phyloP scores from a whole-genome alignment of 2,329 filamentous ascomycete species.

The Paecilomyces formosus region DNA sequence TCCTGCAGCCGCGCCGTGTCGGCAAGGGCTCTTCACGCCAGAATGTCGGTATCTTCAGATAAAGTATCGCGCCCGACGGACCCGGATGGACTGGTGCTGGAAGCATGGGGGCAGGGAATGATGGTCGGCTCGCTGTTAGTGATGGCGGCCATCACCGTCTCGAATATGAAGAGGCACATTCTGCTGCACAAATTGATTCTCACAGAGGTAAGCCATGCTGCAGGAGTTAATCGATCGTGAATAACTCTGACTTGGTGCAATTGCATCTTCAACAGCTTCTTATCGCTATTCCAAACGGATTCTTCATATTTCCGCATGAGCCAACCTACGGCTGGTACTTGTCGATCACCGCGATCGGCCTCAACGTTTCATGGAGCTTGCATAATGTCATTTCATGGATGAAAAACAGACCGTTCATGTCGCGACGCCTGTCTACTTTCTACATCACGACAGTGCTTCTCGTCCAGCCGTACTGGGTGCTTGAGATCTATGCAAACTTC shows the following conservation, averaged over 20 bases:
- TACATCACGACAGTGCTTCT: constrained; percentile 54
- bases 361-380: constrained; percentile 57
- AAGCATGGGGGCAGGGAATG: constrained; percentile 43
- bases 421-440: constrained; percentile 41
- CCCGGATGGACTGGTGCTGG: constrained; percentile 31
- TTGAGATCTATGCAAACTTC: constrained; percentile 60
- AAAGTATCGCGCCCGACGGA: constrained; percentile 10
- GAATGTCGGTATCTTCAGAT: background rate
- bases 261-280: constrained; percentile 36
- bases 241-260: constrained; percentile 2
- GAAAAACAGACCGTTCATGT: constrained; percentile 56
- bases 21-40: background rate
- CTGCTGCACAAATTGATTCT: constrained; percentile 46
- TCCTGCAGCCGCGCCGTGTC: background rate
- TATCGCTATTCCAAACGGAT: constrained; percentile 51
- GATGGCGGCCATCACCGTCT: constrained; percentile 42
- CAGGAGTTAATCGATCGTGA: background rate
- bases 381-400: constrained; percentile 64
- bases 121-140: constrained; percentile 44
- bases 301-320: constrained; percentile 51
- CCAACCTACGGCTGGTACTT: constrained; percentile 58
- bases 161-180: constrained; percentile 44
- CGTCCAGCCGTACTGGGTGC: constrained; percentile 56
- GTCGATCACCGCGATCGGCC: constrained; percentile 51
- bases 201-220: constrained; percentile 32